Base-by-base conservation (phyloP, 805 yeast species). In the Ogataea zsoltii region DNA sequence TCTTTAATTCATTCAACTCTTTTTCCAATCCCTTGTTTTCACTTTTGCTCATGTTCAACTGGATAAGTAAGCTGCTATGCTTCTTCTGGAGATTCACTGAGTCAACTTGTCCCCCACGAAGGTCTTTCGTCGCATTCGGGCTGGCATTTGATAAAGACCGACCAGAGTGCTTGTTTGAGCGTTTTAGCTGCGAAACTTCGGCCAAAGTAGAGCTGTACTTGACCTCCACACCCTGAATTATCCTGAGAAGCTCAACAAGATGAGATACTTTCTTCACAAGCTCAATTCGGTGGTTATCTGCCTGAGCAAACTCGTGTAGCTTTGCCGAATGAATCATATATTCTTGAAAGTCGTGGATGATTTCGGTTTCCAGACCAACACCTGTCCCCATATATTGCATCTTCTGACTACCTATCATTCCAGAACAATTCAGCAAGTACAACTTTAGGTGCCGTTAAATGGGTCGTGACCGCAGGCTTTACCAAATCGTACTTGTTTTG, bases 1-100 rank as follows among this genome's bases (percentile, higher is more conserved):
- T 3, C 33, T 42, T 47, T 28, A 50, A 28, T 9, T 54, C 54
- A 23, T 13, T 41, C 28, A 45, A 19, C 12, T 33, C 28, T 21
- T 45, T 54, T 15, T 47, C 54, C 21, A 52, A 36, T 9, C 43
- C 43, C 29, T 37, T 49, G 33, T 44, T 44, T 10, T 54, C 55
- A 31, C 39, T 50, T 25, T 48, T 44, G 10, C 34, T 12, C 42
- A 54, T 45, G 29, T 47, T 51, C 23, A 45, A 34, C 16, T 51
- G 48, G 2, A 47, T 44, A 10, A 44, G 15, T 12, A 54, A 25
- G 29, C 46, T 53, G 21, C 43, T 49, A 16, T 45, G 50, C 33
- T 53, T 54, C 41, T 40, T 46, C 13, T 51, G 54, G 19, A 41
- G 41, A 26, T 13, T 4, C 16, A 14, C 19, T 12, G 14, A 6